Conservation (phyloP, 73 alveolate species). For the Paramecium pentaurelia region DNA sequence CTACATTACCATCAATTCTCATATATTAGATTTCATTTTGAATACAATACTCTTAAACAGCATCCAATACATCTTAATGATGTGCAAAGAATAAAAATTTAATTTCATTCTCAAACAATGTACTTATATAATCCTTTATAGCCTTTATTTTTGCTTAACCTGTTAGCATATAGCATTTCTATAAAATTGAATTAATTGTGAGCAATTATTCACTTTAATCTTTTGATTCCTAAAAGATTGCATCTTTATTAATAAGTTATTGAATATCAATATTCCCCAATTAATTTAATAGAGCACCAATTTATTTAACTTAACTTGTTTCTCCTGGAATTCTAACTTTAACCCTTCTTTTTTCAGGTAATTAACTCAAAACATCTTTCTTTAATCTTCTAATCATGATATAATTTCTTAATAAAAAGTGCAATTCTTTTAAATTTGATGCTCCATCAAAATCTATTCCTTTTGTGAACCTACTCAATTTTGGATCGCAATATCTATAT, state of each 20-base stretch:
- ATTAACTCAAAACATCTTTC: slow-evolving; percentile 86
- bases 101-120: slow-evolving; percentile 82
- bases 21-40: slow-evolving; percentile 80
- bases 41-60: slow-evolving; percentile 83
- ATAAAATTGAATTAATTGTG: slow-evolving; percentile 31
- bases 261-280: slow-evolving; percentile 49
- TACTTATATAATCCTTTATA: slow-evolving; percentile 77
- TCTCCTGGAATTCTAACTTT: slow-evolving; percentile 82
- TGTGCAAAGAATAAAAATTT: slow-evolving; percentile 92
- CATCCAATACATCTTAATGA: slow-evolving; percentile 87
- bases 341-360: slow-evolving; percentile 91
- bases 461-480: slow-evolving; percentile 65
- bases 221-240: neutral
- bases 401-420: slow-evolving; percentile 74
- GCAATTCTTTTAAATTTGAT: slow-evolving; percentile 84
- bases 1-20: slow-evolving; percentile 92
- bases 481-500: slow-evolving; percentile 91
- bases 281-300: slow-evolving; percentile 63
- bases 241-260: slow-evolving; percentile 26
- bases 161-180: slow-evolving; percentile 80
- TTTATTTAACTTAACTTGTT: slow-evolving; percentile 55
- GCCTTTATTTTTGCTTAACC: slow-evolving; percentile 90
- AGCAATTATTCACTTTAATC: slow-evolving; percentile 48
- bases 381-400: slow-evolving; percentile 94
- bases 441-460: slow-evolving; percentile 91